Conservation (phyloP, 208 protist genomes). For the Wallacemonas sp. region DNA sequence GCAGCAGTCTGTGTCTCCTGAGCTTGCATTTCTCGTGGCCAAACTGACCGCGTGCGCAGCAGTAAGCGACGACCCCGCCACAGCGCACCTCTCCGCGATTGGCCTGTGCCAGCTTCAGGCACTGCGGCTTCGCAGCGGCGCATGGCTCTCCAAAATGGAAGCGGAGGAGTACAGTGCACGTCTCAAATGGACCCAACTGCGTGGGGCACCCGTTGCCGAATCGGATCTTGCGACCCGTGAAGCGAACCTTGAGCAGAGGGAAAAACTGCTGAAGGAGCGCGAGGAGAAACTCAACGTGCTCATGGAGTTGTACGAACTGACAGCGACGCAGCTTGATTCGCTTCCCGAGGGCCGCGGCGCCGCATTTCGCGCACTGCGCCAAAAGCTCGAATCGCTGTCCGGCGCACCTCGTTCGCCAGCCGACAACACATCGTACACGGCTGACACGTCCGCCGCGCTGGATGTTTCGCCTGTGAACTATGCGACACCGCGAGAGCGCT, state of each 20-base stretch:
- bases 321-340: slow-evolving; percentile 67
- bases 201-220: neutral
- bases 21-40: slow-evolving; percentile 36
- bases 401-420: neutral
- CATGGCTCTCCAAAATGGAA: slow-evolving; percentile 55
- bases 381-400: slow-evolving; percentile 1
- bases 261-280: slow-evolving; percentile 44
- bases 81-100: slow-evolving; percentile 28
- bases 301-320: slow-evolving; percentile 82
- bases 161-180: slow-evolving; percentile 42
- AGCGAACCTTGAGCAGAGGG: slow-evolving; percentile 29
- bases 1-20: slow-evolving; percentile 13
- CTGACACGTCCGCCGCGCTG: neutral
- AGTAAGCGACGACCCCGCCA: neutral
- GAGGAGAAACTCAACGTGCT: slow-evolving; percentile 76
- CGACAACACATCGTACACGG: neutral
- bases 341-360: slow-evolving; percentile 24
- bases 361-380: slow-evolving; percentile 11
- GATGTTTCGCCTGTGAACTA: slow-evolving; percentile 6
- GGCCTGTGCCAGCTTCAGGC: slow-evolving; percentile 74
- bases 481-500: neutral
- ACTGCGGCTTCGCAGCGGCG: slow-evolving; percentile 59
- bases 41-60: slow-evolving; percentile 26
- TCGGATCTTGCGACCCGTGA: neutral
- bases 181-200: neutral